Evolutionary conservation across 805 yeast species (phyloP), one percentile per base, ranked within the genome.

Genomic region (Torulaspora franciscae): DNA sequence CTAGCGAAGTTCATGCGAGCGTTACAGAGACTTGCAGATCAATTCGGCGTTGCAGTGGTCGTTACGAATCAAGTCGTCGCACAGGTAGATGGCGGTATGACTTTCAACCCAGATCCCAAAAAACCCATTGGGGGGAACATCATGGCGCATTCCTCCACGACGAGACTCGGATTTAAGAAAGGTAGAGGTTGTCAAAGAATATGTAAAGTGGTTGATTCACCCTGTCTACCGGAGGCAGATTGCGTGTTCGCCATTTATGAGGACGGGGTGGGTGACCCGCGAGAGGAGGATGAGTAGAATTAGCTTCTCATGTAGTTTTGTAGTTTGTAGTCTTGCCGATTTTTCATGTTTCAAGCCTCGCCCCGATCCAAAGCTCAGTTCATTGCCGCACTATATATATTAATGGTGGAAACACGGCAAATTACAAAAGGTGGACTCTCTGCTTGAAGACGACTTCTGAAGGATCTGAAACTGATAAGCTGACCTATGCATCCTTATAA

Each of bases 101-200:
- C 79, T 23, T 90, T 81, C 65, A 89, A 90, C 56, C 95, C 96
- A 1, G 99, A 93, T 65, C 97, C 98, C 11, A 93, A 93, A 66
- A 93, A 93, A 65, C 99, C 99, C 13, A 91, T 93, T 55, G 99
- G 99, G 50, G 99, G 99, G 57, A 91, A 93, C 61, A 93, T 93
- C 56, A 83, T 93, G 64, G 99, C 98, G 0, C 99, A 93, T 65
- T 82, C 95, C 14, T 89, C 97, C 2, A 91, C 98, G 5, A 93
- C 99, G 2, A 77, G 99, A 59, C 74, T 93, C 47, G 84, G 85
- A 44, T 81, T 93, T 65, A 85, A 83, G 61, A 93, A 93, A 69
- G 96, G 96, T 42, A 80, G 83, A 58, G 97, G 85, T 13, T 95
- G 88, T 55, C 90, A 86, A 60, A 83, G 99, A 73, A 81, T 87